Evolutionary conservation across 441 rosid genomes (phyloP).

Genomic region (Dalechampia spathulata): DNA sequence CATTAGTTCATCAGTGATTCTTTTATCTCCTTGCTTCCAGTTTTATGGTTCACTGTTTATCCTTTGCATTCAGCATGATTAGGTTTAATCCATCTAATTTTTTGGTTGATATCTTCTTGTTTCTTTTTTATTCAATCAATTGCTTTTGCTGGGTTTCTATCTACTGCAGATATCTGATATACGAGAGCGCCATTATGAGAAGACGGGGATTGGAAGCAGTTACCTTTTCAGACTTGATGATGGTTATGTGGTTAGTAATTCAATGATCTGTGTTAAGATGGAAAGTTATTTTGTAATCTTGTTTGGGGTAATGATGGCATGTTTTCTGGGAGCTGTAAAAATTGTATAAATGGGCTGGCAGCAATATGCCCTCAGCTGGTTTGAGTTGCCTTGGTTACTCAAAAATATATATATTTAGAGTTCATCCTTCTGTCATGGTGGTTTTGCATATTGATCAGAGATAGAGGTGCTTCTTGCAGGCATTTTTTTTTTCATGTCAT

Average conservation of each 20-base stretch:
- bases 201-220: slow-evolving; percentile 99
- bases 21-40: background rate
- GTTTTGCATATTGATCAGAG: background rate
- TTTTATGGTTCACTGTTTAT: background rate
- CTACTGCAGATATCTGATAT: slow-evolving; percentile 89
- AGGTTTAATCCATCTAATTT: background rate
- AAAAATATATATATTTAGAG: too few relatives aligned
- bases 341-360: background rate
- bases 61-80: slow-evolving; percentile 5
- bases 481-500: background rate
- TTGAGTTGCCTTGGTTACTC: background rate
- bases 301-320: slow-evolving; percentile 1
- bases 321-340: too few relatives aligned
- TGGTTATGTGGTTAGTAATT: slow-evolving; percentile 83
- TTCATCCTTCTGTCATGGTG: background rate
- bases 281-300: background rate
- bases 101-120: background rate
- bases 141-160: slow-evolving; percentile 16
- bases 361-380: background rate
- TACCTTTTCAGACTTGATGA: slow-evolving; percentile 98
- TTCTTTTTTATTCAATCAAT: slow-evolving; percentile 13
- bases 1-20: slow-evolving; percentile 1
- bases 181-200: slow-evolving; percentile 86
- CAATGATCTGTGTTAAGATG: too few relatives aligned
- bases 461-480: background rate